Conservation (phyloP, 345 rosid genomes). For the Dovyalis caffra region DNA sequence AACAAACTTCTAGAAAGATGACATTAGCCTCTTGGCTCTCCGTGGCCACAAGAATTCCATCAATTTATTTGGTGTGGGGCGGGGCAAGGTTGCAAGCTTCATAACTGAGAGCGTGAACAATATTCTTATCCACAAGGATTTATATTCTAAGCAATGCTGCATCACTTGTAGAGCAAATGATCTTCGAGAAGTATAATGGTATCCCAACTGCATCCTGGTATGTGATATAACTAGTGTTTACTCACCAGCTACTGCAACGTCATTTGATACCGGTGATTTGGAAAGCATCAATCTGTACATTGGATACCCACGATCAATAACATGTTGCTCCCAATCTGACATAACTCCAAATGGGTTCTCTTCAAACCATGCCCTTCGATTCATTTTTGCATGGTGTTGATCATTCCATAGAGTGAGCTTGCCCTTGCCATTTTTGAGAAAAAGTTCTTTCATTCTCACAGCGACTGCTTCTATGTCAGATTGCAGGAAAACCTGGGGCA, state of each 20-base stretch:
- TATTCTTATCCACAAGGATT: not conserved
- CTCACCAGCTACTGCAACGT: not conserved
- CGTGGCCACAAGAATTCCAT: not conserved
- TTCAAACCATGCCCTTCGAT: slow-evolving; percentile 39
- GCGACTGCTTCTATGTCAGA: slow-evolving; percentile 62
- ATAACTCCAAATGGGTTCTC: slow-evolving; percentile 65
- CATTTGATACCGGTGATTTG: slow-evolving; percentile 16
- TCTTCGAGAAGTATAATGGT: slow-evolving; percentile 1
- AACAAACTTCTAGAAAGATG: not conserved
- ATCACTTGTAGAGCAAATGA: not conserved
- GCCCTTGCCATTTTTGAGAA: slow-evolving; percentile 49
- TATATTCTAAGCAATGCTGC: not conserved
- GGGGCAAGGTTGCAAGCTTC: not conserved
- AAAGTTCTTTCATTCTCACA: slow-evolving; percentile 49
- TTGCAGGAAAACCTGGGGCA: slow-evolving; percentile 53
- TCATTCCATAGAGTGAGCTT: slow-evolving; percentile 35
- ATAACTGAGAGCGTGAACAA: not conserved
- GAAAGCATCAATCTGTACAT: slow-evolving; percentile 63
- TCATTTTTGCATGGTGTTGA: slow-evolving; percentile 6
- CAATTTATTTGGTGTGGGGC: not conserved
- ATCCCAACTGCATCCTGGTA: not conserved
- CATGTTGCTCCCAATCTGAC: slow-evolving; percentile 74
- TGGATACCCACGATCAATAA: slow-evolving; percentile 46
- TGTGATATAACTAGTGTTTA: not conserved
- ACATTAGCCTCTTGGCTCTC: not conserved